Evolutionary conservation across 495 filamentous ascomycete genomes (phyloP).

Genomic region (Xylaria nigripes): DNA sequence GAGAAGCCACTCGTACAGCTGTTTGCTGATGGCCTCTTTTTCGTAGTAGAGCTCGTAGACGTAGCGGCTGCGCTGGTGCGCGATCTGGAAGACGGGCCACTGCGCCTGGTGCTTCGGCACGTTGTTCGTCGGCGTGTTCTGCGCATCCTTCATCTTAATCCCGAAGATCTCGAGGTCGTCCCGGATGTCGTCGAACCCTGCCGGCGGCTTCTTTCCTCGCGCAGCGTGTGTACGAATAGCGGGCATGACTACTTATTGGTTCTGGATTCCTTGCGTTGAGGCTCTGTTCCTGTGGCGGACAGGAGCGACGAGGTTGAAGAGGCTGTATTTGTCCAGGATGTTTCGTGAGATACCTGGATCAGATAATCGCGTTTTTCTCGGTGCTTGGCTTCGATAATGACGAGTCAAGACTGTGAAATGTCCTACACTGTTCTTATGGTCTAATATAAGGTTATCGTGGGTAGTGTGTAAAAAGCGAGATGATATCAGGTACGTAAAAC

Average conservation of each 20-base stretch:
- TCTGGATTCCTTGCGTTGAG: background rate
- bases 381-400: background rate
- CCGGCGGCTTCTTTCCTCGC: constrained; percentile 78
- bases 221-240: constrained; percentile 63
- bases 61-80: constrained; percentile 85
- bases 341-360: background rate
- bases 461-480: too few relatives aligned
- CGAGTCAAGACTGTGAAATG: constrained; percentile 8
- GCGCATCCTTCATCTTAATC: constrained; percentile 99
- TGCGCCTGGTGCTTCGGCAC: constrained; percentile 70
- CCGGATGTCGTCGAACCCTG: constrained; percentile 93
- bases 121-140: constrained; percentile 54
- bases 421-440: background rate
- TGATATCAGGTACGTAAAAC: background rate
- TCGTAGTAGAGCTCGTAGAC: constrained; percentile 98
- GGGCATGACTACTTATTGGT: constrained; percentile 55
- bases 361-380: constrained; percentile 3
- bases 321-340: background rate
- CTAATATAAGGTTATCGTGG: too few relatives aligned
- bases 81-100: constrained; percentile 97
- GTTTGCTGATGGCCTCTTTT: constrained; percentile 86
- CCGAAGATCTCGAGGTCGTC: constrained; percentile 90
- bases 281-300: background rate
- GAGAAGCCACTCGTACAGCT: constrained; percentile 89
- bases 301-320: background rate